Base-by-base conservation (phyloP, 1,284 basidiomycete genomes). In the Marasmius fiardii region DNA sequence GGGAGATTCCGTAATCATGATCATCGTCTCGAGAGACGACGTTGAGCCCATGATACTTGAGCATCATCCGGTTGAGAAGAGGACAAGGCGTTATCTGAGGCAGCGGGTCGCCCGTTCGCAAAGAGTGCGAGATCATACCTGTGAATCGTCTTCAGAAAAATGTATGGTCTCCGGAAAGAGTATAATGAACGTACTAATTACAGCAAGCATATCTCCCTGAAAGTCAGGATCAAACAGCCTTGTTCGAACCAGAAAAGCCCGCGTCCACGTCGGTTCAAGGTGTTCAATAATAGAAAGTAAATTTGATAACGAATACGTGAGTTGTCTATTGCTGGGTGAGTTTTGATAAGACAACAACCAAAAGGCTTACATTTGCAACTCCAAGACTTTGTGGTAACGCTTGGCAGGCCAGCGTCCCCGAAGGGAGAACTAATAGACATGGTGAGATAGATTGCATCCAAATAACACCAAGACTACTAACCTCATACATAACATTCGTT, bases 51-150 rank as follows among this genome's bases (percentile, higher is more conserved):
- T 85, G 81, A 37, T 73, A 75, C 51, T 78, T 72, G n/a, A 75
- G 67, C 74, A 86, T 79, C 63, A 92, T 92, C 7, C 92, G 79
- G 63, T 92, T 85, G 0, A 93, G 73, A 2, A 95, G 75, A 0
- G 92, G 92, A 60, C 87, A 89, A 0, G 92, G 90, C 0, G 91
- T 93, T 47, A 95, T 90, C 65, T 95, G 93, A 0, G 93, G 93
- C 18, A 95, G 71, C 0, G 93, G 85, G 12, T 75, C 75, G 3
- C 89, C 92, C 0, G 86, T 88, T n/a, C 86, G 79, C 31, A 95
- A 73, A 1, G 92, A 81, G 0, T 80, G 82, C 0, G 87, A 84
- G 43, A 89, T 81, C 77, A 90, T 77, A 52, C 79, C 81, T 90
- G 50, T 35, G 26, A 28, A 54, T n/a, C 4, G 41, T n/a, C 26